Percentiles rank a stretch among this genome's conserved stretches.
phyloP scores from a whole-genome alignment of 768 basidiomycete species.

The Cubamyces lactineus region DNA sequence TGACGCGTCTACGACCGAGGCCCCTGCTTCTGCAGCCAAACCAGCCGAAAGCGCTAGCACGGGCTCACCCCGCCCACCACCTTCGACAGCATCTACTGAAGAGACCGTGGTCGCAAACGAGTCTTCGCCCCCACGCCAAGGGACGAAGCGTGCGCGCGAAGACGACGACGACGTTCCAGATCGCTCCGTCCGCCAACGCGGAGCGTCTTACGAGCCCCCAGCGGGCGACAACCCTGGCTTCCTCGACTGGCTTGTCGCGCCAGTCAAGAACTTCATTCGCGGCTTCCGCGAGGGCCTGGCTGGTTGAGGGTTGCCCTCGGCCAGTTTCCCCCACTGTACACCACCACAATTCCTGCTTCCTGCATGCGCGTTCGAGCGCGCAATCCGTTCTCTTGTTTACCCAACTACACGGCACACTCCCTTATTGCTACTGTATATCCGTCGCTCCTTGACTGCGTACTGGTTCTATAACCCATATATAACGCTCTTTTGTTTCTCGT shows the following conservation, averaged over 20 bases:
- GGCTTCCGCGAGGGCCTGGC: constrained; percentile 59
- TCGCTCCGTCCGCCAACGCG: constrained; percentile 56
- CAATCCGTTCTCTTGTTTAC: neutral
- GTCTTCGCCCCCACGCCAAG: constrained; percentile 32
- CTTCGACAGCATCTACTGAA: constrained; percentile 39
- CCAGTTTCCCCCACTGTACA: neutral
- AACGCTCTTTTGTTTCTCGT: neutral
- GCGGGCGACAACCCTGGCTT: constrained; percentile 49
- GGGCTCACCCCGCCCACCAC: constrained; percentile 19
- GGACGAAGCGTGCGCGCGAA: constrained; percentile 55
- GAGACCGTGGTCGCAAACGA: constrained; percentile 42
- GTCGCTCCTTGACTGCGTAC: neutral
- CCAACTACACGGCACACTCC: constrained; percentile 1
- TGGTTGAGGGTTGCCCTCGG: constrained; percentile 4
- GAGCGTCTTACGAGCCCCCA: constrained; percentile 47
- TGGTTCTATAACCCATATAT: neutral
- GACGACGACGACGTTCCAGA: constrained; percentile 44
- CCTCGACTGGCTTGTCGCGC: constrained; percentile 63
- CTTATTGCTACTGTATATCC: neutral
- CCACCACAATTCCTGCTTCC: neutral
- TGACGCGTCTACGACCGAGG: neutral
- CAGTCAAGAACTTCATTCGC: constrained; percentile 64
- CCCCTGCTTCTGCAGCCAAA: constrained; percentile 15
- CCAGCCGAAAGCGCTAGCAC: constrained; percentile 8
- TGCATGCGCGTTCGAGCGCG: neutral